A percentile compares a stretch with the other conserved stretches of the same genome.
These are phyloP conservation scores for Centrapalus pauciflorus DNA, from an alignment of 129 eudicot species.

Conservation along the genomic window DNA sequence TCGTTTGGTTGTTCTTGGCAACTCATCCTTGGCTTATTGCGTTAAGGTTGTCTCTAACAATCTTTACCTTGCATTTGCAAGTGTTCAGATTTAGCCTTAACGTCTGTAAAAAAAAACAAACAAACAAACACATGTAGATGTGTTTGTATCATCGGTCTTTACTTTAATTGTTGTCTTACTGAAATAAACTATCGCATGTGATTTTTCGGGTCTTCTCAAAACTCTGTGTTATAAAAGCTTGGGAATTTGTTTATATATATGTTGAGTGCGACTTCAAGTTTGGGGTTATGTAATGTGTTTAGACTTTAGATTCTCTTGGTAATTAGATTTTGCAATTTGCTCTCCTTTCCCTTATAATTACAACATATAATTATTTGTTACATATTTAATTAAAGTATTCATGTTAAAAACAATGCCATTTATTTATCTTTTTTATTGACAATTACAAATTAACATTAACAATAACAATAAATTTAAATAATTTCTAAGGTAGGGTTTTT, in stretches of 20 bases:
- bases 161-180: not conserved
- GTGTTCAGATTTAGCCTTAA: conserved; percentile 13
- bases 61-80: conserved; percentile 4
- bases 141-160: conserved; percentile 17
- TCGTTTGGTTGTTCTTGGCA: conserved; percentile 45
- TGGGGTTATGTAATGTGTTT: not conserved
- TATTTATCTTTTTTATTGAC: too few relatives aligned
- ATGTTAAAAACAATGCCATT: too few relatives aligned
- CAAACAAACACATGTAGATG: not conserved
- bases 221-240: too few relatives aligned
- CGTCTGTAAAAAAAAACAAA: conserved; percentile 16
- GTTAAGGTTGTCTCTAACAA: conserved; percentile 27
- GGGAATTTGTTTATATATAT: not conserved
- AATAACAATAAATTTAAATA: too few relatives aligned
- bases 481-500: too few relatives aligned
- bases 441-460: too few relatives aligned
- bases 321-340: too few relatives aligned
- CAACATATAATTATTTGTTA: too few relatives aligned
- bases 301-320: not conserved
- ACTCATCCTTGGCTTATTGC: conserved; percentile 74
- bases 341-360: too few relatives aligned
- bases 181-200: not conserved
- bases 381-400: too few relatives aligned
- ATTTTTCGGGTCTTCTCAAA: not conserved
- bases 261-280: not conserved